Conservation (phyloP, 352 stramenopile genomes). For the Detonula confervacea region DNA sequence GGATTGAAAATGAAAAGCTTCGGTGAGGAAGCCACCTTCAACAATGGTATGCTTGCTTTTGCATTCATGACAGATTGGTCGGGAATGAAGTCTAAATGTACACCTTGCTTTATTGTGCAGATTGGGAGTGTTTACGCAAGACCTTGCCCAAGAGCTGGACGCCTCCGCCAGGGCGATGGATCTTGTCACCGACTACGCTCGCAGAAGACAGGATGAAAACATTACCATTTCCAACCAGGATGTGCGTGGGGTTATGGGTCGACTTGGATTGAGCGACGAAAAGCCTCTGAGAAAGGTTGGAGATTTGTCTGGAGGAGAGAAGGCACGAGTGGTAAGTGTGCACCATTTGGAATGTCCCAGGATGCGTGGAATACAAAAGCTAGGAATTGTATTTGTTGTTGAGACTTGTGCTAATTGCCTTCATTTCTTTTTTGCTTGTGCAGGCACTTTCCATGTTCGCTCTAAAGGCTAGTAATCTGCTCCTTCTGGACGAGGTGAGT, state of each 20-base stretch:
- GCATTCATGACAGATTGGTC: too few relatives aligned
- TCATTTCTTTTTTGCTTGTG: slow-evolving; percentile 37
- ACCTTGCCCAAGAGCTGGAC: slow-evolving; percentile 88
- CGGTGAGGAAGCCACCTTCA: slow-evolving; percentile 16
- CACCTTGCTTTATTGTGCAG: too few relatives aligned
- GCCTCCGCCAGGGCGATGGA: slow-evolving; percentile 80
- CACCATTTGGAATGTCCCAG: too few relatives aligned
- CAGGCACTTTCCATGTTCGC: slow-evolving; percentile 87
- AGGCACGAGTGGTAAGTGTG: slow-evolving; percentile 78
- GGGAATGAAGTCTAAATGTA: too few relatives aligned
- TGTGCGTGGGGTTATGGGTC: slow-evolving; percentile 81
- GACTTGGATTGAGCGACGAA: slow-evolving; percentile 82
- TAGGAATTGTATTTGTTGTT: neutral
- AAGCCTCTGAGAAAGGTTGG: slow-evolving; percentile 88
- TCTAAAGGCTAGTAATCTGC: slow-evolving; percentile 88
- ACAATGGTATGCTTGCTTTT: neutral
- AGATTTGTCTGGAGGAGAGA: slow-evolving; percentile 94
- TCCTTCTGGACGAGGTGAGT: slow-evolving; percentile 90
- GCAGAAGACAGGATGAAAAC: slow-evolving; percentile 77
- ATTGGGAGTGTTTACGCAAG: slow-evolving; percentile 86
- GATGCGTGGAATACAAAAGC: neutral
- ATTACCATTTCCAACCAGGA: slow-evolving; percentile 85
- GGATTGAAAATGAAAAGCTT: slow-evolving; percentile 77
- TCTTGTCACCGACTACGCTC: slow-evolving; percentile 84
- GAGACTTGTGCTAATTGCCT: neutral